These are phyloP conservation scores for Umbelopsis ramanniana DNA, from an alignment of 192 early-diverging fungal genomes.

Conservation along the genomic window DNA sequence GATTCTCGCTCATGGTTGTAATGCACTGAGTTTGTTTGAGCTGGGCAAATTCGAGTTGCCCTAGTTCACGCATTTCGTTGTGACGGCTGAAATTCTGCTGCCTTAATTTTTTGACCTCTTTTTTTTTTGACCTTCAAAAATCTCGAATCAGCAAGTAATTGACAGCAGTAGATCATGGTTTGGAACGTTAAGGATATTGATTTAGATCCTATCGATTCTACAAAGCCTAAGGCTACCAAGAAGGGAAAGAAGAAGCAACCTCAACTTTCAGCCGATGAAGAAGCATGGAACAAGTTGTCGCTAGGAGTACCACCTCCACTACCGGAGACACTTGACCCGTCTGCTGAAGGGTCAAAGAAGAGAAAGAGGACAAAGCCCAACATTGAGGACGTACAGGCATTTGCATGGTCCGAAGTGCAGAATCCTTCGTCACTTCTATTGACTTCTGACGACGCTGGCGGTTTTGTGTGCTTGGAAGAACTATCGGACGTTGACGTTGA, in stretches of 20 bases:
- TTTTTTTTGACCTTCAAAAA: constrained; percentile 7
- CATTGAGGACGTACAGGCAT: constrained; percentile 37
- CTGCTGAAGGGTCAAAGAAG: background rate
- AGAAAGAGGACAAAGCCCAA: constrained; percentile 1
- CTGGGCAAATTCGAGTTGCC: background rate
- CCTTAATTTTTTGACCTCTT: background rate
- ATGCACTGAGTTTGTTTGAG: background rate
- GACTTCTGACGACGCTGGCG: constrained; percentile 68
- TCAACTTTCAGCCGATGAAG: constrained; percentile 3
- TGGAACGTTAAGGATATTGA: constrained; percentile 13
- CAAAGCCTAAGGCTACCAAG: background rate
- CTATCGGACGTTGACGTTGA: constrained; percentile 82
- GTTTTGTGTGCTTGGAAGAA: constrained; percentile 89
- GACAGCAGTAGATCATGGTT: constrained; percentile 4
- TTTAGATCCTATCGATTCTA: background rate
- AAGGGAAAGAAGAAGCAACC: background rate
- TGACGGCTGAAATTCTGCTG: background rate
- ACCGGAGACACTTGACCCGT: background rate
- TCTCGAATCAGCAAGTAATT: background rate
- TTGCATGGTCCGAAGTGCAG: constrained; percentile 65
- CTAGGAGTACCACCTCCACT: constrained; percentile 4
- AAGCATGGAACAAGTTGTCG: constrained; percentile 3
- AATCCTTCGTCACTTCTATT: constrained; percentile 52
- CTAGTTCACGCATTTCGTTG: background rate
- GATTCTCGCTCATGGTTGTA: constrained; percentile 28